phyloP scores from a whole-genome alignment of 2,329 filamentous ascomycete species.

The Zasmidium angulare region DNA sequence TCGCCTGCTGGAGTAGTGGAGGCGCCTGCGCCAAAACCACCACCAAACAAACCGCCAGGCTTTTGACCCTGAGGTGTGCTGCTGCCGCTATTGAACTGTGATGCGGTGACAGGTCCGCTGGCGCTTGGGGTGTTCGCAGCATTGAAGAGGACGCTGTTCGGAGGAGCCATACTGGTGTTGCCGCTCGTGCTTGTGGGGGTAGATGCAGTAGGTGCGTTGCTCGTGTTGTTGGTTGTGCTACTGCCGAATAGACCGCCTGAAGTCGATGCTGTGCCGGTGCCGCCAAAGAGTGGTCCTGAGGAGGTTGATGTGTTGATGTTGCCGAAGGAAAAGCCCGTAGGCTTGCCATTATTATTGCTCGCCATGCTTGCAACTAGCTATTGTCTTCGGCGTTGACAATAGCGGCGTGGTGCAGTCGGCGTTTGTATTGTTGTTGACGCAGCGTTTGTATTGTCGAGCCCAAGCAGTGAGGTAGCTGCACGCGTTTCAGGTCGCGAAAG shows the following conservation, averaged over 20 bases:
- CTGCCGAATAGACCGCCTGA: slow-evolving; percentile 12
- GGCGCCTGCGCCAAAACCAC: slow-evolving; percentile 16
- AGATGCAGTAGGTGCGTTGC: background rate
- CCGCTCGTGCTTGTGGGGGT: slow-evolving; percentile 2
- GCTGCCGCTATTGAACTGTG: slow-evolving; percentile 15
- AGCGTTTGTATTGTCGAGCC: background rate
- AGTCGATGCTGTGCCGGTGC: background rate
- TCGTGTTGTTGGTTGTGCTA: slow-evolving; percentile 8
- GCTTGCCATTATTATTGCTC: slow-evolving; percentile 13
- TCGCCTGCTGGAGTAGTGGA: slow-evolving; percentile 25
- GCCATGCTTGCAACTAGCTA: background rate
- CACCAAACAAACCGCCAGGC: slow-evolving; percentile 15
- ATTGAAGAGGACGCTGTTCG: slow-evolving; percentile 2
- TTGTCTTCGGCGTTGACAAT: background rate
- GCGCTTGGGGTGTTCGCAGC: background rate
- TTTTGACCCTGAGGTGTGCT: slow-evolving; percentile 22
- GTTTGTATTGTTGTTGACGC: background rate
- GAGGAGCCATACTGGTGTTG: background rate
- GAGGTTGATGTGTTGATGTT: slow-evolving; percentile 5
- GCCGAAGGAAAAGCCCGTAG: slow-evolving; percentile 17
- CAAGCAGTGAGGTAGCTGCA: background rate
- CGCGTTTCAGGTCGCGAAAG: background rate
- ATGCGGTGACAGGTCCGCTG: slow-evolving; percentile 2
- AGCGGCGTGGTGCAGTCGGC: background rate
- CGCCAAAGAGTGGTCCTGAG: slow-evolving; percentile 1